Conservation (phyloP, 306 rosid genomes). For the Dicorynia guianensis region DNA sequence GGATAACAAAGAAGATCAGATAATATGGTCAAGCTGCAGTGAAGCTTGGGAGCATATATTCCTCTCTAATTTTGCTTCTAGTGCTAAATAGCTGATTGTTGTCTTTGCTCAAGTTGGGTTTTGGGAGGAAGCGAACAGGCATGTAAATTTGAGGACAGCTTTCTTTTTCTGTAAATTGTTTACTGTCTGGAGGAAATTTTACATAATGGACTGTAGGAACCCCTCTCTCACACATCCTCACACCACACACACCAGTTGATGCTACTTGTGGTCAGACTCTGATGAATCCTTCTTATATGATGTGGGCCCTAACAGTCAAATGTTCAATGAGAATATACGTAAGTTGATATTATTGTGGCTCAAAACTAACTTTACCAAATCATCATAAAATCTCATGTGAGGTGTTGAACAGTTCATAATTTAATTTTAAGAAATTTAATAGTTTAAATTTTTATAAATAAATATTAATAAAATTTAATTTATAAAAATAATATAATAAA, state of each 20-base stretch:
- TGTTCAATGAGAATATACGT: no score
- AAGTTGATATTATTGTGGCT: no score
- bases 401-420: no score
- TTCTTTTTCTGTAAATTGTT: conserved; percentile 48
- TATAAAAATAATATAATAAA: no score
- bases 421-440: no score
- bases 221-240: background rate
- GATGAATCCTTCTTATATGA: no score
- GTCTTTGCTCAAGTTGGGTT: conserved; percentile 38
- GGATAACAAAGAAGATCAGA: conserved; percentile 49
- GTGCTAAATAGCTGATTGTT: conserved; percentile 31
- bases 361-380: no score
- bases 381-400: no score
- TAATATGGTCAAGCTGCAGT: conserved; percentile 42
- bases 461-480: no score
- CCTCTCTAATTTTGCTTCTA: conserved; percentile 32
- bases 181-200: conserved; percentile 41
- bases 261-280: no score
- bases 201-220: conserved; percentile 37
- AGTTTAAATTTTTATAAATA: no score
- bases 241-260: background rate
- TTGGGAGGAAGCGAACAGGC: conserved; percentile 44
- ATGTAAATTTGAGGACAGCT: conserved; percentile 53
- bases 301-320: no score
- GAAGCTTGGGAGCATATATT: conserved; percentile 47